Evolutionary conservation across 176 grass and related monocot species (phyloP).

Genomic region (Panicum miliaceum): DNA sequence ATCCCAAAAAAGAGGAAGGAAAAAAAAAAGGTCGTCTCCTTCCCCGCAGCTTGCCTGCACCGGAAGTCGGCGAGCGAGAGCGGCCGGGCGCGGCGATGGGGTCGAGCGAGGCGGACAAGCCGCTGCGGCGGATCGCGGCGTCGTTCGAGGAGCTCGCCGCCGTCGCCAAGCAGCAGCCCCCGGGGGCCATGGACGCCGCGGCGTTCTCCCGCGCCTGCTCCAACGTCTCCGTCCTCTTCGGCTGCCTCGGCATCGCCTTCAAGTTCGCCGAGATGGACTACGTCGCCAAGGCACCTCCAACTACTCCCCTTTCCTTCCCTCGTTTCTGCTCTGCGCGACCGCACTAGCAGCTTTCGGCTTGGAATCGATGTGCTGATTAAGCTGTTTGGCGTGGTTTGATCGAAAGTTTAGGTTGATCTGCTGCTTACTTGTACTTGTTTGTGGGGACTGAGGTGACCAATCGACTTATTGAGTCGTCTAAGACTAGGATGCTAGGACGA

Average conservation of each 20-base stretch:
- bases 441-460: not conserved
- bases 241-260: conserved; percentile 93
- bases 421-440: not conserved
- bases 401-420: not conserved
- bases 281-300: conserved; percentile 71
- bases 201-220: conserved; percentile 81
- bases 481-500: not conserved
- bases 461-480: not conserved
- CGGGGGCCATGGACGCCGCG: conserved; percentile 51
- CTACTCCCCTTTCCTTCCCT: not conserved
- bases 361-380: not conserved
- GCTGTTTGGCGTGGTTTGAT: not conserved
- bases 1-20: too few species aligned
- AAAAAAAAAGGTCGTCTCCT: not conserved
- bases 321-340: not conserved
- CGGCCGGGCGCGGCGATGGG: conserved; percentile 37
- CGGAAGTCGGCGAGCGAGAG: not conserved
- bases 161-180: conserved; percentile 37
- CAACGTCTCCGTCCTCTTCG: conserved; percentile 90
- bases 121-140: conserved; percentile 70
- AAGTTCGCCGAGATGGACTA: conserved; percentile 99
- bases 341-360: too few species aligned
- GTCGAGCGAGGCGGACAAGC: conserved; percentile 63
- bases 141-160: conserved; percentile 79
- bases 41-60: not conserved